Conservation (phyloP, 257 asterid genomes). For the Thymus quinquecostatus region DNA sequence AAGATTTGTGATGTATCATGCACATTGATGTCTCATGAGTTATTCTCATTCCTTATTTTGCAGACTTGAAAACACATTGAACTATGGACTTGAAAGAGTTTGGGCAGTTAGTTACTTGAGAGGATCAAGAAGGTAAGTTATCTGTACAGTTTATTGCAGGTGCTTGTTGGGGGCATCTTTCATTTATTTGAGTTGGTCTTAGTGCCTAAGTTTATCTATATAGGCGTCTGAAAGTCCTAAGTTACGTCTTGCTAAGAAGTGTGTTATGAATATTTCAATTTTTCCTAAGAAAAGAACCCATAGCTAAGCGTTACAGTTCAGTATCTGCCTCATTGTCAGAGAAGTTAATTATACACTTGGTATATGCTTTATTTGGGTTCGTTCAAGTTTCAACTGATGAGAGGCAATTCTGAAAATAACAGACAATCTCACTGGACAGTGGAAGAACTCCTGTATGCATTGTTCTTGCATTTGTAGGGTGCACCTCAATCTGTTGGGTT, state of each 20-base stretch:
- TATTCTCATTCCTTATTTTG: conserved; percentile 32
- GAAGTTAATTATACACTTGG: conserved; percentile 20
- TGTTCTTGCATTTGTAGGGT: conserved; percentile 15
- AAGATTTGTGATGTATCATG: conserved; percentile 17
- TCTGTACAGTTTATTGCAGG: conserved; percentile 18
- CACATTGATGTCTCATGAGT: conserved; percentile 32
- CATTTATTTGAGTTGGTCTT: conserved; percentile 16
- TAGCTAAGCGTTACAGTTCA: conserved; percentile 8
- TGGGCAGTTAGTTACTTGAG: conserved; percentile 94
- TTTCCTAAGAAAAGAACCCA: conserved; percentile 9
- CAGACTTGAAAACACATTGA: conserved; percentile 96
- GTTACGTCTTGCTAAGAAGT: conserved; percentile 21
- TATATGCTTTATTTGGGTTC: conserved; percentile 12
- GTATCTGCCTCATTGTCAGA: conserved; percentile 18
- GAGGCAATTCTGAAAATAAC: conserved; percentile 22
- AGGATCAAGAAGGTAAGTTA: conserved; percentile 86
- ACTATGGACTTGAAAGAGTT: conserved; percentile 98
- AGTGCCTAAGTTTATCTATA: neutral
- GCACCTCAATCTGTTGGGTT: conserved; percentile 29
- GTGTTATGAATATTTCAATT: neutral
- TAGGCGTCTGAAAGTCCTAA: conserved; percentile 1
- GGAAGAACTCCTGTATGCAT: neutral
- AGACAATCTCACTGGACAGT: conserved; percentile 12
- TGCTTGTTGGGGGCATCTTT: conserved; percentile 25
- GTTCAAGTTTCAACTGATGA: conserved; percentile 22